Evolutionary conservation across 805 yeast species (phyloP), one percentile per base, ranked within the genome.

Genomic region (Clavispora vitiphila): DNA sequence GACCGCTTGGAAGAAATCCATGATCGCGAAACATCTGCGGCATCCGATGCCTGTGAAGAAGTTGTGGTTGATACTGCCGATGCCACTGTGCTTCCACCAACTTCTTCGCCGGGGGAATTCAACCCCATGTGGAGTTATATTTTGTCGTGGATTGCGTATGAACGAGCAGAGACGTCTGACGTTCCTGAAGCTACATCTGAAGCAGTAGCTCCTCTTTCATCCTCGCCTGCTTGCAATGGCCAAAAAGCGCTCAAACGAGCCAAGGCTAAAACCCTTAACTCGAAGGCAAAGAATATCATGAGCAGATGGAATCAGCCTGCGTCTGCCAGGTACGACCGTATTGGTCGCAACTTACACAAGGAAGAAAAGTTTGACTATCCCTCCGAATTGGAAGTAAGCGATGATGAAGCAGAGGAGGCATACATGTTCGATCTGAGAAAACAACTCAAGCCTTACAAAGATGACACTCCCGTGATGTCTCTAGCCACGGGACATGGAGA

Each of bases 61-160:
- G 20, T 29, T 15, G 32, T 4, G 10, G 20, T 16, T 8, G 32
- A 29, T 29, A 24, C 38, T 15, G 15, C 31, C 5, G 16, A 21
- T 4, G 41, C 24, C 4, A 25, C 32, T 18, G 14, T 39, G 2
- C 50, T 47, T 7, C 50, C 51, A 11, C 8, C 30, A 12, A n/a
- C 16, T 6, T 9, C 30, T 3, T 4, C 15, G 15, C 45, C 50
- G 24, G 59, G 60, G 6, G 47, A 62, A 12, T 67, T 65, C 40
- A 60, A 60, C 40, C 72, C 72, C 3, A 41, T 55, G 9, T 69
- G 74, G 74, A 61, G 59, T 38, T 62, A 61, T 42, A 23, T 67
- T 14, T 53, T 68, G 18, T 63, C 71, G 8, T 65, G 68, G 67
- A 41, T 68, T 2, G 65, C 58, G 3, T 66, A 66, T 46, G 20